Evolutionary conservation across 2,329 filamentous ascomycete genomes (phyloP).

Genomic region (Thermothelomyces thermophilus): DNA sequence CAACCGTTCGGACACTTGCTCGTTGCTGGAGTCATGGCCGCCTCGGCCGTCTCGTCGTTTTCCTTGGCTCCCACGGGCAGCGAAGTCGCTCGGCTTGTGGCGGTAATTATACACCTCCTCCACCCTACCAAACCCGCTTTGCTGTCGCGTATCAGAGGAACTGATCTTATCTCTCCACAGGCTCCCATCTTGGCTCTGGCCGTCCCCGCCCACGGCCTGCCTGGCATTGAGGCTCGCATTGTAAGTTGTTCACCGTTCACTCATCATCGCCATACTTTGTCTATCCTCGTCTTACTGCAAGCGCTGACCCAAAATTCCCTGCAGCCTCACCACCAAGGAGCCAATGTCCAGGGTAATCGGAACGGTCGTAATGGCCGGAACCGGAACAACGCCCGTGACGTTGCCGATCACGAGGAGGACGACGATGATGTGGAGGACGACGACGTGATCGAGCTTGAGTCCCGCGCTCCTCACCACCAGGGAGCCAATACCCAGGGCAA

Average conservation of each 20-base stretch:
- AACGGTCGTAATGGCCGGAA: background rate
- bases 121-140: no score
- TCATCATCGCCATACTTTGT: background rate
- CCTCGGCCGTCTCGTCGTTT: conserved; percentile 6
- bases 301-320: no score
- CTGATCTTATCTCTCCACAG: background rate
- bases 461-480: background rate
- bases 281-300: no score
- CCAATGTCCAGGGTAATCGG: background rate
- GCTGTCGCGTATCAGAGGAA: no score
- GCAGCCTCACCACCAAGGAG: conserved; percentile 6
- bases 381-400: background rate
- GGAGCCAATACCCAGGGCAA: background rate
- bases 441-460: background rate
- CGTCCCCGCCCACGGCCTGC: conserved; percentile 2
- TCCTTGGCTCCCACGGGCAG: background rate
- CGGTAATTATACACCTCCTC: no score
- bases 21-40: conserved; percentile 5
- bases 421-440: background rate
- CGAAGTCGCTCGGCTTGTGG: conserved; percentile 1
- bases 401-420: background rate
- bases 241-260: background rate
- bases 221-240: background rate
- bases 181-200: conserved; percentile 3
- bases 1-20: conserved; percentile 6